phyloP scores from a whole-genome alignment of 305 asterid genomes.

The Rubia tinctorum region DNA sequence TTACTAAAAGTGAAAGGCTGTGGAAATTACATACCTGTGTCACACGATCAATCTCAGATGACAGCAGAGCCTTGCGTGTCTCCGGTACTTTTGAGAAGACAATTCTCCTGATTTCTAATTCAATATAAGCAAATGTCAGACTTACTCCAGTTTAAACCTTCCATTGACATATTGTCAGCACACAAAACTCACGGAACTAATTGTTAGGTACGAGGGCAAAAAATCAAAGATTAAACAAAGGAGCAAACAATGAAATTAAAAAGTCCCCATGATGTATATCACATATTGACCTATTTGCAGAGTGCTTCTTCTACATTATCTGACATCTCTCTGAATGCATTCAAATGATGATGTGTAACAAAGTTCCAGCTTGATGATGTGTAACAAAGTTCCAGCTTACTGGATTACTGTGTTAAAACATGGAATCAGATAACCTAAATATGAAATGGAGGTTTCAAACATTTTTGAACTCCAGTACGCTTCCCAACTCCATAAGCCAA shows the following conservation, averaged over 20 bases:
- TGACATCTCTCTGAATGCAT: not conserved
- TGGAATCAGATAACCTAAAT: not conserved
- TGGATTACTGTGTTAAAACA: not conserved
- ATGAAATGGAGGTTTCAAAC: not conserved
- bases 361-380: not conserved
- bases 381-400: not conserved
- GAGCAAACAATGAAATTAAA: not conserved
- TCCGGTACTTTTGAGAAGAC: constrained; percentile 89
- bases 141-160: not conserved
- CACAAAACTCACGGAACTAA: not conserved
- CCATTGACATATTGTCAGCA: not conserved
- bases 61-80: constrained; percentile 68
- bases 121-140: not conserved
- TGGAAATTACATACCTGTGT: constrained; percentile 55
- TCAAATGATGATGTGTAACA: not conserved
- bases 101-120: constrained; percentile 71
- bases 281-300: not conserved
- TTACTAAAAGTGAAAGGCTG: not conserved
- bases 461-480: not conserved
- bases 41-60: constrained; percentile 82
- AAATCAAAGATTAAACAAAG: not conserved
- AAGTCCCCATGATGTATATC: not conserved
- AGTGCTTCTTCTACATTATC: not conserved
- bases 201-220: not conserved
- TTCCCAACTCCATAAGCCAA: not conserved